Base-by-base conservation (phyloP, 1,139 yeast genomes). In the Geotrichum candidum region DNA sequence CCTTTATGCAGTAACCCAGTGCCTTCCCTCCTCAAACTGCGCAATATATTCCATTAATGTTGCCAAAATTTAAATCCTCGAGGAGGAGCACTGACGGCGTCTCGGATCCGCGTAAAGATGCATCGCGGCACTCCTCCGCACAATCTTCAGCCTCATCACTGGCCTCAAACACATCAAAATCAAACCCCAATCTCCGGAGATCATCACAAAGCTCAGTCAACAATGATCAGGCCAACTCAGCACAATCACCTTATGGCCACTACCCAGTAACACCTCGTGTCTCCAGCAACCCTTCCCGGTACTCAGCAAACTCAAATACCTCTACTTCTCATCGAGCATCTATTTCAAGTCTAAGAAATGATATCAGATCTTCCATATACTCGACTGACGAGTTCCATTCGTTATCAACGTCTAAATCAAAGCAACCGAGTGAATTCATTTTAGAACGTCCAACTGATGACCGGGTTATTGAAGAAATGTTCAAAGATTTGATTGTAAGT, bases 391-490 rank as follows among this genome's bases (percentile, higher is more conserved):
- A 55, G 11, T n/a, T 41, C 18, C 46, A 41, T 41, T 55, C 46
- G 2, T 9, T 50, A 27, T 27, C 57, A 13, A 31, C 55, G 7
- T 53, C 53, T 35, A 59, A 51, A 25, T 51, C 61, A 25, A 25
- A 18, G 6, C 38, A 29, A 46, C 52, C 31, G 3, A n/a, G 41
- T 9, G 61, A 59, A 2, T 59, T 54, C 23, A 38, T 53, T 18
- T 56, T 59, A 15, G 61, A 53, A 59, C 61, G 58, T 59, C 76
- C 78, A 4, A 67, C 68, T 35, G 70, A 69, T 55, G 74, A 73
- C 57, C 67, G 65, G 1, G 68, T 69, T 18, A 70, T 77, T n/a
- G 75, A 77, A 54, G 68, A 65, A 35, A 69, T 73, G 73, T 77
- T 77, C 65, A 64, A 70, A 46, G 75, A 73, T 23, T 65, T 76